Evolutionary conservation across 192 early-diverging fungal species (phyloP).

Genomic region (Gaertneriomyces semiglobifer): DNA sequence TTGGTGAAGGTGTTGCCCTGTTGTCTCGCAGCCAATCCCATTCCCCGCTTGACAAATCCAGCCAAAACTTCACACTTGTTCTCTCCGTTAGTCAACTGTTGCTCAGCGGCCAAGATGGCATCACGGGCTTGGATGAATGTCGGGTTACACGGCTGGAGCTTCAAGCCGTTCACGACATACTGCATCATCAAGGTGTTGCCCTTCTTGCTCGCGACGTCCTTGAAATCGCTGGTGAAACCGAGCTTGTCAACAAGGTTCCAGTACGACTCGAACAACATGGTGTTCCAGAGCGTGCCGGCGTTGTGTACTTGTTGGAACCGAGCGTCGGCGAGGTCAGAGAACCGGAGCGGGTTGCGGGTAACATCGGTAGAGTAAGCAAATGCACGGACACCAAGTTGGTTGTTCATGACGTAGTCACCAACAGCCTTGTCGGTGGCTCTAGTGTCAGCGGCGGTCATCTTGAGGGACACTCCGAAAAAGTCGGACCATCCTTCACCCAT

Average conservation of each 20-base stretch:
- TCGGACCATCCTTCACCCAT: slow-evolving; percentile 71
- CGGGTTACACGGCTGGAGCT: slow-evolving; percentile 66
- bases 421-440: slow-evolving; percentile 43
- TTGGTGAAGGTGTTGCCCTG: slow-evolving; percentile 25
- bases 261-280: slow-evolving; percentile 59
- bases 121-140: slow-evolving; percentile 59
- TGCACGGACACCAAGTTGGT: slow-evolving; percentile 43
- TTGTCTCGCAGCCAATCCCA: slow-evolving; percentile 35
- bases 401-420: slow-evolving; percentile 39
- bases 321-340: slow-evolving; percentile 22
- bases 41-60: slow-evolving; percentile 65
- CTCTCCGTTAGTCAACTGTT: slow-evolving; percentile 42
- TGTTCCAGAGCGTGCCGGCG: slow-evolving; percentile 60
- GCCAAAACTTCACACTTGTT: slow-evolving; percentile 53
- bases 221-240: slow-evolving; percentile 29
- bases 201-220: slow-evolving; percentile 14
- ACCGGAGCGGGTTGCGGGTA: slow-evolving; percentile 35
- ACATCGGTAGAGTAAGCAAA: slow-evolving; percentile 58
- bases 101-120: slow-evolving; percentile 60
- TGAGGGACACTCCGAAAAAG: slow-evolving; percentile 44
- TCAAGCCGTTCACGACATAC: slow-evolving; percentile 56
- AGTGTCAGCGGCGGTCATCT: slow-evolving; percentile 35
- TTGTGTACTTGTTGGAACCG: slow-evolving; percentile 47
- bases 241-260: slow-evolving; percentile 51
- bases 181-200: slow-evolving; percentile 56